Evolutionary conservation across 305 asterid genomes (phyloP).

Genomic region (Solanum hybrid): DNA sequence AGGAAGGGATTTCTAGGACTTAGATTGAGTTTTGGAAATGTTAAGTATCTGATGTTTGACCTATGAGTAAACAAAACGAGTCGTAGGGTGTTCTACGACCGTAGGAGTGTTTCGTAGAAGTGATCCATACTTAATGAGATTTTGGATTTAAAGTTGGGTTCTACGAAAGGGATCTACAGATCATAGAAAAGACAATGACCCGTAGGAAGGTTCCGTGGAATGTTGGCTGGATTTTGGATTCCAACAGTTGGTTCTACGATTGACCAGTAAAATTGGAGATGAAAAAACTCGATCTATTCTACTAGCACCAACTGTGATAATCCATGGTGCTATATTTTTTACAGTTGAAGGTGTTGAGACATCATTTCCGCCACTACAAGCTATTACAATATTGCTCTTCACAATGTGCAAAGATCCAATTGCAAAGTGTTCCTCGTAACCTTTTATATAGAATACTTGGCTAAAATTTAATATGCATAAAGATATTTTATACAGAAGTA

Average conservation of each 20-base stretch:
- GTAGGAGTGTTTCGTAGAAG: not conserved
- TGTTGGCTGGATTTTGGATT: not conserved
- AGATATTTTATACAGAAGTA: too few species aligned
- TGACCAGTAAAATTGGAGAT: slow-evolving; percentile 7
- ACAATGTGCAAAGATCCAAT: slow-evolving; percentile 29
- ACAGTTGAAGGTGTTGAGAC: slow-evolving; percentile 24
- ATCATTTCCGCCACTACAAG: slow-evolving; percentile 30
- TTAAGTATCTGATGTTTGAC: not conserved
- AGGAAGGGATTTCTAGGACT: not conserved
- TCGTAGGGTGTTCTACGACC: not conserved
- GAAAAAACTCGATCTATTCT: slow-evolving; percentile 29
- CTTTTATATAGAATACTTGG: not conserved
- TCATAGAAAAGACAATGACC: not conserved
- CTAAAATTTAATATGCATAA: too few species aligned
- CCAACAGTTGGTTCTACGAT: not conserved
- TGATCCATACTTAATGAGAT: not conserved
- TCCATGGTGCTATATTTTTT: slow-evolving; percentile 36
- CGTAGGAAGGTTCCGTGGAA: not conserved
- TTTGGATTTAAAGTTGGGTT: not conserved
- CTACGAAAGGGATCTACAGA: not conserved
- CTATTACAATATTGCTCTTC: slow-evolving; percentile 24
- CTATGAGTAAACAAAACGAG: not conserved
- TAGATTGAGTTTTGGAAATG: not conserved
- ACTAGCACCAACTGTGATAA: slow-evolving; percentile 39
- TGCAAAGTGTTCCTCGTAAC: slow-evolving; percentile 24